Conservation (phyloP, 345 rosid genomes). For the Rhizophora apiculata region DNA sequence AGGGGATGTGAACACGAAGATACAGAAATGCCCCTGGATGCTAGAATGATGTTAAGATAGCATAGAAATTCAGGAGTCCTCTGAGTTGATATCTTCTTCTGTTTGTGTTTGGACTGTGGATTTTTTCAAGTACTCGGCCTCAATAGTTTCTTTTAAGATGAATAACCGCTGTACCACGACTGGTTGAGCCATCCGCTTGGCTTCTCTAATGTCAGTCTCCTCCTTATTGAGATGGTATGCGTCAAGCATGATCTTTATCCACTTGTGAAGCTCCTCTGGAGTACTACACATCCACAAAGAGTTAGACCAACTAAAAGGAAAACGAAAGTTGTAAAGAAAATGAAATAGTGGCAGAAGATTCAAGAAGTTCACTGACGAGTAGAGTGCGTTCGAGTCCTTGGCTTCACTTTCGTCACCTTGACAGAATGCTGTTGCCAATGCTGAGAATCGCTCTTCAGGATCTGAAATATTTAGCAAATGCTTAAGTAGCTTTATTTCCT, state of each 20-base stretch:
- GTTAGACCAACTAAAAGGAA: background rate
- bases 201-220: slow-evolving; percentile 80
- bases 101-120: slow-evolving; percentile 6
- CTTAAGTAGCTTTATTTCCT: slow-evolving; percentile 83
- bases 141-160: slow-evolving; percentile 79
- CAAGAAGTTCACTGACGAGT: slow-evolving; percentile 54
- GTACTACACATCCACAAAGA: slow-evolving; percentile 41
- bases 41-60: background rate
- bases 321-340: background rate
- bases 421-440: slow-evolving; percentile 82
- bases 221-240: slow-evolving; percentile 76
- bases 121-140: slow-evolving; percentile 72
- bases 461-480: slow-evolving; percentile 80
- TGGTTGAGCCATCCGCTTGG: slow-evolving; percentile 77
- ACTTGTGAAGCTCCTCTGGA: slow-evolving; percentile 89
- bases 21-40: too few species aligned
- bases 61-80: slow-evolving; percentile 31
- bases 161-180: slow-evolving; percentile 80
- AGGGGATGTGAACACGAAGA: too few species aligned
- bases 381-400: slow-evolving; percentile 64
- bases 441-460: slow-evolving; percentile 94
- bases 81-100: slow-evolving; percentile 26
- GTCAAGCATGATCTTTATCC: slow-evolving; percentile 88
- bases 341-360: background rate
- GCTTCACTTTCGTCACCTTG: slow-evolving; percentile 70